Conservation (phyloP, 768 basidiomycete genomes). For the Russula virescens region DNA sequence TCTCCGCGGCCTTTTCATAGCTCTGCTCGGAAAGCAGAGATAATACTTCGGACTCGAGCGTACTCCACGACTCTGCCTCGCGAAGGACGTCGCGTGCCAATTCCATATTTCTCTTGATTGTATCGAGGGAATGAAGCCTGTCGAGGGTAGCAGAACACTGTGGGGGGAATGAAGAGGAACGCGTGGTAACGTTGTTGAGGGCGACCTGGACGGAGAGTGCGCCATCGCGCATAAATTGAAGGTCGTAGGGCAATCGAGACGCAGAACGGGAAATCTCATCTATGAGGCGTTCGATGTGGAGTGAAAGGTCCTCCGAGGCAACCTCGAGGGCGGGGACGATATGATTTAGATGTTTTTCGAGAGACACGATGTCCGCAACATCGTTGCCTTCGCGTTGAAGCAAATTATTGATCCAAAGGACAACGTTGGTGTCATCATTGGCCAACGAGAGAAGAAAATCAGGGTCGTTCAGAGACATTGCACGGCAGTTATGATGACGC, state of each 20-base stretch:
- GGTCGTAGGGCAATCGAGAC: slow-evolving; percentile 88
- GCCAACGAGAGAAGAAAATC: slow-evolving; percentile 23
- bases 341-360: slow-evolving; percentile 70
- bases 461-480: slow-evolving; percentile 1
- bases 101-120: slow-evolving; percentile 82
- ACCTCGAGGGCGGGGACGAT: slow-evolving; percentile 79
- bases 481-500: too few species aligned
- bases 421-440: slow-evolving; percentile 27
- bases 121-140: slow-evolving; percentile 74
- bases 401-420: slow-evolving; percentile 32
- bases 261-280: slow-evolving; percentile 90
- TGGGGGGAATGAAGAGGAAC: slow-evolving; percentile 47
- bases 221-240: slow-evolving; percentile 95
- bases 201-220: slow-evolving; percentile 69
- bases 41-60: slow-evolving; percentile 88
- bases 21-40: slow-evolving; percentile 71
- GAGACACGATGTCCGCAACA: slow-evolving; percentile 34
- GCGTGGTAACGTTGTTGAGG: slow-evolving; percentile 55
- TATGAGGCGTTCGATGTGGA: slow-evolving; percentile 80
- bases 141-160: slow-evolving; percentile 66
- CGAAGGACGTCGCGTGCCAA: slow-evolving; percentile 81
- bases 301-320: slow-evolving; percentile 82
- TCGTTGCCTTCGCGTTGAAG: slow-evolving; percentile 13
- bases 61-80: slow-evolving; percentile 96
- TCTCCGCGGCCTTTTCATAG: slow-evolving; percentile 87